Percentiles rank a stretch among this genome's conserved stretches.
phyloP scores from a whole-genome alignment of 345 rosid genomes.

The Sapria himalayana region DNA sequence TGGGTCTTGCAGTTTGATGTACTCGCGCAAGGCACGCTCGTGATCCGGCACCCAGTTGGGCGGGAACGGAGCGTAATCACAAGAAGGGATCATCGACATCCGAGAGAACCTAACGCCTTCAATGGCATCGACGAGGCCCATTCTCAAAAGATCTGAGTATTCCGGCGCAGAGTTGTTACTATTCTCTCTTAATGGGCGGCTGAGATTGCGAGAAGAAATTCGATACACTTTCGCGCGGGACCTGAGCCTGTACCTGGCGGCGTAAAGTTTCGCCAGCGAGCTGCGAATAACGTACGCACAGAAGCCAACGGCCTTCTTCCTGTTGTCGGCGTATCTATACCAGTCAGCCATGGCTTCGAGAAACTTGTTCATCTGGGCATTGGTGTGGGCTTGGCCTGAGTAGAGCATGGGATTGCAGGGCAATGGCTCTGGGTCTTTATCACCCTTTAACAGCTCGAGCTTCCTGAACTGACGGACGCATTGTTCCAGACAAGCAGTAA shows the following conservation, averaged over 20 bases:
- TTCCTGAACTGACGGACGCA: constrained; percentile 57
- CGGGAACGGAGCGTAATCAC: constrained; percentile 86
- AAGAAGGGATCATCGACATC: constrained; percentile 77
- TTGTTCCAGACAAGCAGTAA: constrained; percentile 75
- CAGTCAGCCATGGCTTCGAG: constrained; percentile 98
- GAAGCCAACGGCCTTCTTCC: constrained; percentile 83
- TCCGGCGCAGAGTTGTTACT: constrained; percentile 76
- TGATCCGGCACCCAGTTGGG: constrained; percentile 79
- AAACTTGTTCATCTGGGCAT: constrained; percentile 92
- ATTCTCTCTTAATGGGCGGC: constrained; percentile 64
- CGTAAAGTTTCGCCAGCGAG: constrained; percentile 86
- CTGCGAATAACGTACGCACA: constrained; percentile 90
- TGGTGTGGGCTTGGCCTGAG: constrained; percentile 89
- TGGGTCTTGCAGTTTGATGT: constrained; percentile 62
- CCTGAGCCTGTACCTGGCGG: constrained; percentile 83
- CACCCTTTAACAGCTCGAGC: constrained; percentile 82
- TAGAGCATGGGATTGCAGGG: constrained; percentile 91
- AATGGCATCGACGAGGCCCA: constrained; percentile 89
- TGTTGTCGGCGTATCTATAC: constrained; percentile 81
- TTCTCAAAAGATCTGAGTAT: constrained; percentile 83
- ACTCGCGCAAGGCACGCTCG: constrained; percentile 57
- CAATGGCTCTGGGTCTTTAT: constrained; percentile 83
- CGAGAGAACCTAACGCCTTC: constrained; percentile 88
- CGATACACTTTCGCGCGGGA: constrained; percentile 91
- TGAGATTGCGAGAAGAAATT: constrained; percentile 68